Conservation (phyloP, 2,329 filamentous ascomycete genomes). For the Dissoconium aciculare region DNA sequence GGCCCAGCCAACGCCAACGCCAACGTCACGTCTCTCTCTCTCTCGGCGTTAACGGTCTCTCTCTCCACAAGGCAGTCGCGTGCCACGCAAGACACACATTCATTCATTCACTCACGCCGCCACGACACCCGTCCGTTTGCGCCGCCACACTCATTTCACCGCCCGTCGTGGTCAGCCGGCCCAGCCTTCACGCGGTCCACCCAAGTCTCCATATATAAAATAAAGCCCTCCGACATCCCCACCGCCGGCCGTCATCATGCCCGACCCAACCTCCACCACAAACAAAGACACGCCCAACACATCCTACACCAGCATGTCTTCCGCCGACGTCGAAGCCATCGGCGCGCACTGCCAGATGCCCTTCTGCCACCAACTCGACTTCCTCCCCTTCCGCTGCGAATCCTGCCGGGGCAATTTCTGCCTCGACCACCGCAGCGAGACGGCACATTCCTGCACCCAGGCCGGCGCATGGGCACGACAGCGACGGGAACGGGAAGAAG, state of each 20-base stretch:
- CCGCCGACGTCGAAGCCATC: conserved; percentile 37
- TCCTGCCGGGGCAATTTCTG: conserved; percentile 69
- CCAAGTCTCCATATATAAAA: too few species aligned
- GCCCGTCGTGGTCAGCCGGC: too few species aligned
- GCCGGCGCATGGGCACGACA: conserved; percentile 46
- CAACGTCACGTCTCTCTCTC: too few species aligned
- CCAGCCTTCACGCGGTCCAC: too few species aligned
- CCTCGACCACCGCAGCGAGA: conserved; percentile 82
- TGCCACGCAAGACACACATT: too few species aligned
- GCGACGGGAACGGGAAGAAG: conserved; percentile 29
- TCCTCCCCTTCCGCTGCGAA: conserved; percentile 86
- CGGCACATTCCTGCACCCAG: conserved; percentile 53
- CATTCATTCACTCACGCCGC: too few species aligned
- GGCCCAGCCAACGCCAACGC: too few species aligned
- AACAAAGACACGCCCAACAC: conserved; percentile 21
- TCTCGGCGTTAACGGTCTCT: too few species aligned
- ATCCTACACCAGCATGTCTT: conserved; percentile 41
- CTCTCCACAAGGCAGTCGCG: too few species aligned
- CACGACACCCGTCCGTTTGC: too few species aligned
- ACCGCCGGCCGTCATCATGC: conserved; percentile 20
- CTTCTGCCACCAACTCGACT: conserved; percentile 90
- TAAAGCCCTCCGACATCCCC: too few species aligned
- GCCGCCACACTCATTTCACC: too few species aligned
- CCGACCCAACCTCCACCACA: conserved; percentile 31
- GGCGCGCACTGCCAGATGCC: conserved; percentile 82